Evolutionary conservation across 2,329 filamentous ascomycete species (phyloP).

Genomic region (Cladorrhinum sp.): DNA sequence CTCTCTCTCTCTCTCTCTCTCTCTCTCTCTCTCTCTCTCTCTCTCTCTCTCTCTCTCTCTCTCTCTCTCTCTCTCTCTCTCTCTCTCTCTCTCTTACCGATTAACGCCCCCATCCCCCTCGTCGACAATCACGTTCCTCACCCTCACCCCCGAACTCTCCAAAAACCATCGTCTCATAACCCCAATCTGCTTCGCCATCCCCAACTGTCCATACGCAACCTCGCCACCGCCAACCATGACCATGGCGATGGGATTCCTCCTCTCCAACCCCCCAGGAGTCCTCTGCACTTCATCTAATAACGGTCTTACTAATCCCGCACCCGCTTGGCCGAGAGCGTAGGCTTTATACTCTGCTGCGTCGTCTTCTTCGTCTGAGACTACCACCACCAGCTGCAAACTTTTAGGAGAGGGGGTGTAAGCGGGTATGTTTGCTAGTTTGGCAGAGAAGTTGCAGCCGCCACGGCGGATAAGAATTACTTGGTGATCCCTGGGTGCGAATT

Average conservation of each 20-base stretch:
- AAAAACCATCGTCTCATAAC: conserved; percentile 76
- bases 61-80: no score
- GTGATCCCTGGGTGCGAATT: conserved; percentile 53
- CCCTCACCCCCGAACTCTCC: conserved; percentile 73
- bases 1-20: no score
- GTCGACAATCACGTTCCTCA: conserved; percentile 72
- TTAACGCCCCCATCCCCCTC: conserved; percentile 31
- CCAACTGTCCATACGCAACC: conserved; percentile 61
- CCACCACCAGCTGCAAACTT: conserved; percentile 74
- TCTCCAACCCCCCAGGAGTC: conserved; percentile 64
- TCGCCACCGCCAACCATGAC: conserved; percentile 76
- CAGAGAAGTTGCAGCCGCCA: conserved; percentile 78
- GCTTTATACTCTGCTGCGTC: conserved; percentile 32
- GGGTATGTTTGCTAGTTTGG: conserved; percentile 84
- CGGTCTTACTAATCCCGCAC: conserved; percentile 49
- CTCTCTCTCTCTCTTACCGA: background rate
- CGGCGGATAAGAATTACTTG: conserved; percentile 80
- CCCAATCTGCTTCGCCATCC: conserved; percentile 63
- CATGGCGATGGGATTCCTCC: conserved; percentile 74
- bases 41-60: no score
- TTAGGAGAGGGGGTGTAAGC: conserved; percentile 60
- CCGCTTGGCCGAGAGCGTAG: conserved; percentile 30
- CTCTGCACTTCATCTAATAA: conserved; percentile 72
- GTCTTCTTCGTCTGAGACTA: conserved; percentile 61
- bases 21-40: no score